Evolutionary conservation across 805 yeast species (phyloP).

Genomic region (Clavispora carvajalis): DNA sequence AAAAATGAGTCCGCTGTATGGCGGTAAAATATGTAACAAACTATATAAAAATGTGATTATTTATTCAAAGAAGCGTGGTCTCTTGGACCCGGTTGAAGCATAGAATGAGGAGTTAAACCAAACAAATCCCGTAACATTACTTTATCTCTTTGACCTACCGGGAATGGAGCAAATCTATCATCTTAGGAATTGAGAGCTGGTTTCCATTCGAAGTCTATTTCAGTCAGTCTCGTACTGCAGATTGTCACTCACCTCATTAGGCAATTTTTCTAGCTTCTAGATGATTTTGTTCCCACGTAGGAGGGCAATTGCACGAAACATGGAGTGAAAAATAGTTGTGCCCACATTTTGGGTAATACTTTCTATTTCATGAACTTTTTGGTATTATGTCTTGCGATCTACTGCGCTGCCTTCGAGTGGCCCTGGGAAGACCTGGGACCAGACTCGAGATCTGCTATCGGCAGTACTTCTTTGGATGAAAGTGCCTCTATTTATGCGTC

Average conservation of each 20-base stretch:
- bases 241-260: not conserved
- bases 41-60: too few species aligned
- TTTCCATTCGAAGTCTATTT: not conserved
- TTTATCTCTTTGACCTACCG: too few species aligned
- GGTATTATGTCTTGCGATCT: not conserved
- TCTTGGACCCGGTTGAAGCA: too few species aligned
- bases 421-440: conserved; percentile 17
- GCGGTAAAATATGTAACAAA: too few species aligned
- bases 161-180: too few species aligned
- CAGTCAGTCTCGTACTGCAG: not conserved
- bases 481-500: not conserved
- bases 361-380: not conserved
- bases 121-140: too few species aligned
- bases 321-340: not conserved
- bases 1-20: too few species aligned
- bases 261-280: too few species aligned
- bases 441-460: not conserved
- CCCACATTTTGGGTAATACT: not conserved
- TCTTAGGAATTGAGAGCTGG: too few species aligned
- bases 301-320: not conserved
- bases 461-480: not conserved
- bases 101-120: too few species aligned
- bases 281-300: not conserved
- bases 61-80: too few species aligned
- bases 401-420: conserved; percentile 14